Evolutionary conservation across 2,329 filamentous ascomycete species (phyloP).

Genomic region (Aureobasidium musti): DNA sequence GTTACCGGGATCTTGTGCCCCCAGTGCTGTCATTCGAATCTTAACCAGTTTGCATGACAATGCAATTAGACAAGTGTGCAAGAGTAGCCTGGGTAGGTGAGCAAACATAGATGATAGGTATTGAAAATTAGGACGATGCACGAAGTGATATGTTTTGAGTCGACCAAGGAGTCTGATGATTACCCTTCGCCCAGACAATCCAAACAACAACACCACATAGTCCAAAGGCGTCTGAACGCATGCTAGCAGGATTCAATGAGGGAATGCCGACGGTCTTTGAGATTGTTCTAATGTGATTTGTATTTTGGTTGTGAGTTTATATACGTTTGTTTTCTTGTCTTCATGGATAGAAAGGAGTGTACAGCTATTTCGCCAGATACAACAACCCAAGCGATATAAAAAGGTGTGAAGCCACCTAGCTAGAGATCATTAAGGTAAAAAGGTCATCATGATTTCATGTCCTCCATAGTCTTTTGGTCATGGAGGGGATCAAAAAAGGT

Average conservation of each 20-base stretch:
- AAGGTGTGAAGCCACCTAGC: not conserved
- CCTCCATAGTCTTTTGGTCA: not conserved
- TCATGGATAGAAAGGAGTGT: conserved; percentile 1
- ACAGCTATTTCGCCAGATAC: not conserved
- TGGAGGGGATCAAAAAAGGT: not conserved
- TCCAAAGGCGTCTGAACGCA: not conserved
- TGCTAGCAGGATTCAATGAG: not conserved
- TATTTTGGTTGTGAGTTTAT: not conserved
- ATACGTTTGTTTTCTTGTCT: not conserved
- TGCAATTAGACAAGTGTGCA: too few species aligned
- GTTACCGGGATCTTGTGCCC: not conserved
- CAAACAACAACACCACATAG: not conserved
- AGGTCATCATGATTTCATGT: conserved; percentile 20
- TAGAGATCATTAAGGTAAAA: conserved; percentile 4
- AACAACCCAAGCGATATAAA: not conserved
- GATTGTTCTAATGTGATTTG: not conserved
- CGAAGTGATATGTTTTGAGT: not conserved
- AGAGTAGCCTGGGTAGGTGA: too few species aligned
- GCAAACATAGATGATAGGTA: not conserved
- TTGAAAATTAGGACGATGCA: not conserved
- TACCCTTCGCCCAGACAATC: not conserved
- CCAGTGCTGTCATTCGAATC: not conserved
- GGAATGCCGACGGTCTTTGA: not conserved
- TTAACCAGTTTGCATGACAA: too few species aligned
- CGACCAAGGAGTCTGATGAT: not conserved